These are phyloP conservation scores for Sinapis alba DNA, from an alignment of 441 rosid species.

Conservation along the genomic window DNA sequence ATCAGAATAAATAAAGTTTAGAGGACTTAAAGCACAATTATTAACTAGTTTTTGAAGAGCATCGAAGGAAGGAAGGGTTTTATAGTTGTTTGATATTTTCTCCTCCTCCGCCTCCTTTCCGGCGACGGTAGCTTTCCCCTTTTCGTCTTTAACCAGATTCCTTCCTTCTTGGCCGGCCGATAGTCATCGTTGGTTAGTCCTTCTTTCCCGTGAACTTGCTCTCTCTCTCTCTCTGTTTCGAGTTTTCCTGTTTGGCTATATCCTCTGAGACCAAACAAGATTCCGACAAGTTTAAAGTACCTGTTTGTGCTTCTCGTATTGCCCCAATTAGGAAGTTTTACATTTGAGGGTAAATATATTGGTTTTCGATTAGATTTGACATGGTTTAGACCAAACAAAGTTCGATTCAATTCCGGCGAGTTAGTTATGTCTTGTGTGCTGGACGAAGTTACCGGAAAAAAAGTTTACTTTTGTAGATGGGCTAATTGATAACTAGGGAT, in stretches of 20 bases:
- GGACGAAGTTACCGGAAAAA: neutral
- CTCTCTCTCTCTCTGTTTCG: neutral
- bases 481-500: neutral
- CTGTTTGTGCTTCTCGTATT: neutral
- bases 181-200: neutral
- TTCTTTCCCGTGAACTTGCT: neutral
- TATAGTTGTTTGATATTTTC: neutral
- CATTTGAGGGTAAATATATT: neutral
- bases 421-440: neutral
- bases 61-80: constrained; percentile 6
- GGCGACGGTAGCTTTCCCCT: neutral
- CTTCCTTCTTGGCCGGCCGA: neutral
- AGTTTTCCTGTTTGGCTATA: neutral
- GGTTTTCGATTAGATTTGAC: too few relatives aligned
- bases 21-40: neutral
- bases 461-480: neutral
- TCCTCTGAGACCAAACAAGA: neutral
- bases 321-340: neutral
- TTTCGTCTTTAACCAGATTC: neutral
- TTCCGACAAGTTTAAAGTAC: neutral
- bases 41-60: neutral
- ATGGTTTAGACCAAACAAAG: neutral
- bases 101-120: neutral
- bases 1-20: neutral
- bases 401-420: neutral